A percentile compares a stretch with the other conserved stretches of the same genome.
phyloP scores from a whole-genome alignment of 2,329 filamentous ascomycete species.

The Teratosphaeria epicoccoides region DNA sequence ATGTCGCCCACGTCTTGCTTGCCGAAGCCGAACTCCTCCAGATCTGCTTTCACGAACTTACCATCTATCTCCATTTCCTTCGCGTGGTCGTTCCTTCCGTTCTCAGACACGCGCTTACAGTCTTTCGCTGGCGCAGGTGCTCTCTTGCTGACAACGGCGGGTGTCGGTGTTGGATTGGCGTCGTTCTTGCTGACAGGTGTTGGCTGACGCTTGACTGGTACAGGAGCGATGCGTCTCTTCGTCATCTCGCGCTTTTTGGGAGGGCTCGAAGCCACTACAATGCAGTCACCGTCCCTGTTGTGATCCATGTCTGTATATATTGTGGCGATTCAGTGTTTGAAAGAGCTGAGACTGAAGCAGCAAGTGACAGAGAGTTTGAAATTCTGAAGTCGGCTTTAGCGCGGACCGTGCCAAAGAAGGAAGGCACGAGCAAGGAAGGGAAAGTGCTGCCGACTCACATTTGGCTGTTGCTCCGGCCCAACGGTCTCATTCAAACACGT shows the following conservation, averaged over 20 bases:
- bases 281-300: neutral
- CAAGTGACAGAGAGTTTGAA: neutral
- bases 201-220: neutral
- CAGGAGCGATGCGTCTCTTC: neutral
- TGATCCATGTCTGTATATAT: neutral
- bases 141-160: neutral
- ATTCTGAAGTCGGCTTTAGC: neutral
- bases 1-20: neutral
- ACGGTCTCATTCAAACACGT: neutral
- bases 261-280: neutral
- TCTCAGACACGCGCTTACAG: neutral
- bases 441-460: neutral
- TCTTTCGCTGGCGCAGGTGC: neutral
- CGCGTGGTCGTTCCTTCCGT: neutral
- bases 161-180: neutral
- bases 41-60: constrained; percentile 3
- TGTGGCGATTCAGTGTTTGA: neutral
- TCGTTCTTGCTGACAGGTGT: neutral
- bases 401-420: neutral
- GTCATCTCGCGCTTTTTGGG: neutral
- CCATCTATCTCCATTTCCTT: neutral
- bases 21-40: constrained; percentile 4
- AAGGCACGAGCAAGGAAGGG: neutral
- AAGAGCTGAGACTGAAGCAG: neutral
- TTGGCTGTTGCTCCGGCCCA: neutral